Evolutionary conservation across 345 rosid species (phyloP), one percentile per base, ranked within the genome.

Genomic region (Pseudoturritis turrita): DNA sequence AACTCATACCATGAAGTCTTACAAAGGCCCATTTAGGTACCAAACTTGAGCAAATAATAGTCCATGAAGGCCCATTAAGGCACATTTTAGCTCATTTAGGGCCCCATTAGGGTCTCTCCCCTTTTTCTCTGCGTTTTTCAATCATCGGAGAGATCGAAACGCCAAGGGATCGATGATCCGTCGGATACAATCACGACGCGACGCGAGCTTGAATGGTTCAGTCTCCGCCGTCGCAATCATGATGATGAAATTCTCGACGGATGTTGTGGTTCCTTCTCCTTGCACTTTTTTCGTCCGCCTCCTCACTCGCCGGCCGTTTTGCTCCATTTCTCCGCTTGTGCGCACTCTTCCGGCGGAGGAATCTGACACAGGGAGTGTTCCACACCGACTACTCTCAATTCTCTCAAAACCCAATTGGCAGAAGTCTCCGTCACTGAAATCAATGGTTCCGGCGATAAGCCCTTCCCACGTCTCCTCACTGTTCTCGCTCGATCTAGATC

Each of bases 371-470:
- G 41, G 68, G 25, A 82, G 79, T 62, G 28, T 83, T 46, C 68
- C 84, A 11, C 67, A 80, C 15, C 81, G 68, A 17, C 72, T 90
- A 7, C 76, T 80, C 70, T 74, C 87, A 21, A 62, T 85, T 41
- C 81, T 90, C 40, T 69, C 84, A 4, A 81, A 79, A 61, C 85
- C 84, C 7, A 80, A 79, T 43, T 88, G 92, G 94, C 83, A 84
- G 45, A 83, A 79, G 39, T 78, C 68, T 59, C 83, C 84, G 6
- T 70, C 86, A 0, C 59, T 88, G 62, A 56, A 47, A 26, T 53
- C 72, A 7, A 68, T 88, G 55, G 64, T 79, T 51, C 82, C 89
- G 3, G 52, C 40, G 53, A 63, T 88, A 52, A 74, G 80, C 40
- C 80, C 95, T 7, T 79, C 81, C 4, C 82, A 81, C 10, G 78